Conservation (phyloP, 148 eudicot genomes). For the Heliamphora exappendiculata region DNA sequence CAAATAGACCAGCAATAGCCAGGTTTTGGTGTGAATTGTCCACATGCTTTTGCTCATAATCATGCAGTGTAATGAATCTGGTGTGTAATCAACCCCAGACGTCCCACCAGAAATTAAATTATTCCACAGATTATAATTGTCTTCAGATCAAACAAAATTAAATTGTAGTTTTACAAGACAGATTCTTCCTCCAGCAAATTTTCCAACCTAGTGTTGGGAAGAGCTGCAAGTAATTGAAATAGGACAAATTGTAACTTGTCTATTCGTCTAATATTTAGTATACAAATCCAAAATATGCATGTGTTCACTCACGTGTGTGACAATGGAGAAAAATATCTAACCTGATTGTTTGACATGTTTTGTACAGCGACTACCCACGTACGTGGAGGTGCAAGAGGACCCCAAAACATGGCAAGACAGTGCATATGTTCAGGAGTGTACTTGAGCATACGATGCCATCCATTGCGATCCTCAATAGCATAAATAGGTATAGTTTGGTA, state of each 20-base stretch:
- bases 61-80: neutral
- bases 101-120: neutral
- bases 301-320: neutral
- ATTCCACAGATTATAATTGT: neutral
- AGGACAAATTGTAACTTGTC: neutral
- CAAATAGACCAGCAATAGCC: neutral
- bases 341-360: conserved; percentile 74
- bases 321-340: conserved; percentile 14
- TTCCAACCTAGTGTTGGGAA: neutral
- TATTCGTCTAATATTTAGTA: neutral
- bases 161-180: neutral
- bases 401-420: conserved; percentile 98
- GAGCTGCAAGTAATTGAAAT: neutral
- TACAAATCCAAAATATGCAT: neutral
- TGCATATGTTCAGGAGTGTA: conserved; percentile 99
- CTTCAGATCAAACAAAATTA: neutral
- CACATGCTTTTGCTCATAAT: neutral
- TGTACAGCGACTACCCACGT: conserved; percentile 89
- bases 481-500: conserved; percentile 85
- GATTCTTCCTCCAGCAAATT: neutral
- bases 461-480: conserved; percentile 81
- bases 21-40: neutral
- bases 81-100: neutral
- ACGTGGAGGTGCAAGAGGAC: conserved; percentile 92
- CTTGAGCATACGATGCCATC: conserved; percentile 86